Conservation (phyloP, 164 flowering plant species). For the Piper betle region DNA sequence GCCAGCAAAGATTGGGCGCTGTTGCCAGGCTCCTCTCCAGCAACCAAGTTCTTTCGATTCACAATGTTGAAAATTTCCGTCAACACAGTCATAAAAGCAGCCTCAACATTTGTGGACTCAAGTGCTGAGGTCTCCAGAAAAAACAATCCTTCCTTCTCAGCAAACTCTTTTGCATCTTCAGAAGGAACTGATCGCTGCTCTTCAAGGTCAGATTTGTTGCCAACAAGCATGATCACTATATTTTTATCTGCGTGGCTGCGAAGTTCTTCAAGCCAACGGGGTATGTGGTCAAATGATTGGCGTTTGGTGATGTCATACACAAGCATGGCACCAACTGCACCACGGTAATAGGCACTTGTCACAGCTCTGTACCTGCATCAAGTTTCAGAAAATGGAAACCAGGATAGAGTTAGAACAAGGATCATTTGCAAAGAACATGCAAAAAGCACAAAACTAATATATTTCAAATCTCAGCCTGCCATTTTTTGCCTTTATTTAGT, state of each 20-base stretch:
- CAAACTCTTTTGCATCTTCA: slow-evolving; percentile 79
- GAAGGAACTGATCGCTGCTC: slow-evolving; percentile 54
- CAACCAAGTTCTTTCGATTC: slow-evolving; percentile 59
- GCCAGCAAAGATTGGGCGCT: slow-evolving; percentile 37
- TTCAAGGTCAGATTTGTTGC: slow-evolving; percentile 72
- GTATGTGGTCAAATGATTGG: slow-evolving; percentile 75
- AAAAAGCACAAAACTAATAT: neutral
- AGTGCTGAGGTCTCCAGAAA: slow-evolving; percentile 82
- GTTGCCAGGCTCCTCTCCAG: slow-evolving; percentile 34
- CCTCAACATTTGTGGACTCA: slow-evolving; percentile 62
- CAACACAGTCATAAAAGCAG: slow-evolving; percentile 54
- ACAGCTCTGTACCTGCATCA: slow-evolving; percentile 66
- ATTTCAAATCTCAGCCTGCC: too few relatives aligned
- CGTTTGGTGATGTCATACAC: slow-evolving; percentile 76
- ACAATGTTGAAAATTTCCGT: slow-evolving; percentile 71
- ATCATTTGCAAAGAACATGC: neutral
- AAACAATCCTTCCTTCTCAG: slow-evolving; percentile 67
- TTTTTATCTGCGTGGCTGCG: slow-evolving; percentile 84
- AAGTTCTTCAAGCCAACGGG: slow-evolving; percentile 79
- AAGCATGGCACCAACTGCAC: slow-evolving; percentile 81
- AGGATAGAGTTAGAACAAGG: too few relatives aligned
- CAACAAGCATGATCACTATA: slow-evolving; percentile 69
- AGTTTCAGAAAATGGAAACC: neutral
- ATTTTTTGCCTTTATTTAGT: too few relatives aligned
- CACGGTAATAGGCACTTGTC: slow-evolving; percentile 81